Conservation (phyloP, 2,329 filamentous ascomycete genomes). For the Fusarium drepaniforme region DNA sequence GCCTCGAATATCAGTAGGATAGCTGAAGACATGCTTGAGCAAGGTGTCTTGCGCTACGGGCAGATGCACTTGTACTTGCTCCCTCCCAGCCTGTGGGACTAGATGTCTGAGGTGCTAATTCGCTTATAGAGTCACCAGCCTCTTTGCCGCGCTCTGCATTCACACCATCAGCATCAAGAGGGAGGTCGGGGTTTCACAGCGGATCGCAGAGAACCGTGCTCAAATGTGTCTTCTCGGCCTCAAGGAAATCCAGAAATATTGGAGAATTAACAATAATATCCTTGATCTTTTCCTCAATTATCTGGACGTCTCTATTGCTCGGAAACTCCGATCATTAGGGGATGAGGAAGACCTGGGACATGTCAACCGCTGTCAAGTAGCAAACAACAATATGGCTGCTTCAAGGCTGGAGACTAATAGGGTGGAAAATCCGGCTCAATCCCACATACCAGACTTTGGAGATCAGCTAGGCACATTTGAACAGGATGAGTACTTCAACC, state of each 20-base stretch:
- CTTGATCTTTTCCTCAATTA: slow-evolving; percentile 54
- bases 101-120: not conserved
- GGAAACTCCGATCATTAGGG: slow-evolving; percentile 36
- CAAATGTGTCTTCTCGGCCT: slow-evolving; percentile 53
- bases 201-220: slow-evolving; percentile 52
- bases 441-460: not conserved
- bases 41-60: slow-evolving; percentile 49
- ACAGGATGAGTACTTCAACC: slow-evolving; percentile 51
- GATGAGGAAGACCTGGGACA: not conserved
- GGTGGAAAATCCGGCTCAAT: not conserved
- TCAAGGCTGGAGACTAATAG: not conserved
- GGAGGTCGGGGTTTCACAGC: slow-evolving; percentile 47
- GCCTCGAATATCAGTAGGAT: slow-evolving; percentile 53
- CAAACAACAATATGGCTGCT: not conserved
- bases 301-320: slow-evolving; percentile 53
- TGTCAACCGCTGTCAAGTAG: too few species aligned
- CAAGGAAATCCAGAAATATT: slow-evolving; percentile 54
- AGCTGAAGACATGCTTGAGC: slow-evolving; percentile 53
- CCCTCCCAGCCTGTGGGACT: too few species aligned
- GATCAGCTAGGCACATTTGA: slow-evolving; percentile 43
- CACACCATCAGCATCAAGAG: slow-evolving; percentile 52
- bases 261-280: slow-evolving; percentile 55
- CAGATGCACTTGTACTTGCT: slow-evolving; percentile 51
- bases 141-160: slow-evolving; percentile 54
- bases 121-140: slow-evolving; percentile 47